Base-by-base conservation (phyloP, 140 eudicot species). In the Ambrosia hybrid region DNA sequence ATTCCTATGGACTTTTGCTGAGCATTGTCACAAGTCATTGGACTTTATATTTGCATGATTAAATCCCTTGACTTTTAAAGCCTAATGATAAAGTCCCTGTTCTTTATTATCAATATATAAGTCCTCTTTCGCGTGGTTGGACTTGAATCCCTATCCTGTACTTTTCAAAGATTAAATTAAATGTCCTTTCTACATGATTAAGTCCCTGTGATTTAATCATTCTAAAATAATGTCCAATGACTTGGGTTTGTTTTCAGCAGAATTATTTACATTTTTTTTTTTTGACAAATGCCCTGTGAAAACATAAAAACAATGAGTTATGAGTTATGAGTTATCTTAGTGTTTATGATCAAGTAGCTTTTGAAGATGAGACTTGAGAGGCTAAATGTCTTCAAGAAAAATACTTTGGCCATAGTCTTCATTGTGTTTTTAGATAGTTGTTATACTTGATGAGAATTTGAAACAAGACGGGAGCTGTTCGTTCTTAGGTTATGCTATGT, bases 1-100 rank as follows among this genome's bases (percentile, higher is more conserved):
- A 62, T 34, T 6, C 11, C 21, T 62, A 62, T 62, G 15, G 68
- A 63, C 68, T 63, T 63, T 63, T 38, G 68, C 45, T 63, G 49
- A 14, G 14, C 39, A n/a, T 51, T 6, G 34, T 64, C 68, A 64
- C 39, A 64, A 64, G 52, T 48, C 11, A 30, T 38, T 64, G 33
- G n/a, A 64, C 69, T 39, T 64, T 39, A 3, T 41, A 5, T 5
- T 7, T 41, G 46, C 46, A 41, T 41, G 46, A 6, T 41, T 41
- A 41, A 41, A 41, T 41, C 46, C 9, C 26, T 21, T 21, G 26
- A 21, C 26, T 21, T 21, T 21, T 21, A 21, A 21, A 21, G 26
- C 26, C 26, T 21, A 21, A 21, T 21, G 26, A 21, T 21, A 21
- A 21, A 21, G 26, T 21, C 26, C 49, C 7, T 64, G 69, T 51